phyloP scores from a whole-genome alignment of 805 yeast species.

The Metschnikowia lochheadii region DNA sequence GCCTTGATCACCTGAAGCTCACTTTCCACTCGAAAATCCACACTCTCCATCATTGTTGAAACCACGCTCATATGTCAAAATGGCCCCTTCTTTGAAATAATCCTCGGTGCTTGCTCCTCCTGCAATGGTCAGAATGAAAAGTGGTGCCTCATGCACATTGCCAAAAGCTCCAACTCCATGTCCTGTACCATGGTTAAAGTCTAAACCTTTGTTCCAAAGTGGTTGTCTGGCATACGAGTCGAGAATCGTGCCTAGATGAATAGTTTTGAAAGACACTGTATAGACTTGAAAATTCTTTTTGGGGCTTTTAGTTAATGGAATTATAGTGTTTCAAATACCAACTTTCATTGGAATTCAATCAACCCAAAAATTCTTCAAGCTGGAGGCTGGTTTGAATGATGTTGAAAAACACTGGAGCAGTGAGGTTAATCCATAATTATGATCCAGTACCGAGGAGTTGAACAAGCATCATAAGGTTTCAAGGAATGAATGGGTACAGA shows the following conservation, averaged over 20 bases:
- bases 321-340: too few relatives aligned
- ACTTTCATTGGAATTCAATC: too few relatives aligned
- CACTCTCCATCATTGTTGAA: conserved; percentile 84
- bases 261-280: too few relatives aligned
- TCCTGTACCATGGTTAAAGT: conserved; percentile 93
- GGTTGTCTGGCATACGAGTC: conserved; percentile 82
- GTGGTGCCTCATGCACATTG: conserved; percentile 92
- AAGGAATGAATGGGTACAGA: too few relatives aligned
- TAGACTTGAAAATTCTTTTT: too few relatives aligned
- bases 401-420: too few relatives aligned
- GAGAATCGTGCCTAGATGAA: conserved; percentile 72
- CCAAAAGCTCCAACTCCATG: conserved; percentile 95
- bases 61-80: conserved; percentile 92
- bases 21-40: conserved; percentile 87
- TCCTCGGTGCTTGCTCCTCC: conserved; percentile 47
- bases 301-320: too few relatives aligned
- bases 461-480: too few relatives aligned
- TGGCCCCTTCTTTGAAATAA: conserved; percentile 54
- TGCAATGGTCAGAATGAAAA: conserved; percentile 64
- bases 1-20: conserved; percentile 60
- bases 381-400: too few relatives aligned
- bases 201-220: conserved; percentile 77
- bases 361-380: too few relatives aligned
- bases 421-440: too few relatives aligned
- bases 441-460: too few relatives aligned